These are phyloP conservation scores for Rubia peregrina DNA, from an alignment of 305 asterid genomes.

Conservation along the genomic window DNA sequence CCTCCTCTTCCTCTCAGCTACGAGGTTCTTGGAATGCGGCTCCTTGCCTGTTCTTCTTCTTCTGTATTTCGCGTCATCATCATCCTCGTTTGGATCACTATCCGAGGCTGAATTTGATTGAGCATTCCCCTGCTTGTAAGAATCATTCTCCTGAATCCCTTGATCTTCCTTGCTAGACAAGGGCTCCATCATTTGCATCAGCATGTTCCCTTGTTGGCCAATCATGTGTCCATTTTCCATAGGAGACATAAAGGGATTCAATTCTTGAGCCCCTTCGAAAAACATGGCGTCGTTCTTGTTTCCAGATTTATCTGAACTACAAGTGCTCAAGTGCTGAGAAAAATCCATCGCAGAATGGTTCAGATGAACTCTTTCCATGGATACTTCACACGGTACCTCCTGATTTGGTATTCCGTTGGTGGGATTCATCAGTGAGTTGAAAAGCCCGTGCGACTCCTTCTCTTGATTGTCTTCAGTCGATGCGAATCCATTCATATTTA, in stretches of 20 bases:
- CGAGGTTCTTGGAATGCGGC: constrained; percentile 67
- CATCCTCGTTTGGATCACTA: constrained; percentile 56
- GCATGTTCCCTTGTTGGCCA: constrained; percentile 24
- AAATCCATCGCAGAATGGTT: constrained; percentile 31
- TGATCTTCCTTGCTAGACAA: constrained; percentile 32
- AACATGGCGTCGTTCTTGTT: constrained; percentile 28
- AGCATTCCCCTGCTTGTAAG: constrained; percentile 28
- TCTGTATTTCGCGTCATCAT: constrained; percentile 55
- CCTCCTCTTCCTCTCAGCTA: constrained; percentile 87
- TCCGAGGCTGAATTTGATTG: constrained; percentile 37
- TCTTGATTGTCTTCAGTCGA: constrained; percentile 19
- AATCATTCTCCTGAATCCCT: constrained; percentile 28
- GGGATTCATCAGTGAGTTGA: background rate
- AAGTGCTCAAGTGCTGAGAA: constrained; percentile 25
- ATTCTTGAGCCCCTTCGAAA: constrained; percentile 34
- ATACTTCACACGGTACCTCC: constrained; percentile 40
- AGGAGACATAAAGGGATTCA: constrained; percentile 19
- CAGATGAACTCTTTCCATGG: constrained; percentile 37
- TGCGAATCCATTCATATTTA: constrained; percentile 23
- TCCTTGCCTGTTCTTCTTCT: constrained; percentile 68
- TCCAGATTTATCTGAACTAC: constrained; percentile 24
- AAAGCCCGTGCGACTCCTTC: constrained; percentile 15
- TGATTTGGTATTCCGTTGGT: constrained; percentile 19
- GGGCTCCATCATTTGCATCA: constrained; percentile 33
- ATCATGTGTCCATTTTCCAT: constrained; percentile 25